Evolutionary conservation across 2,329 filamentous ascomycete genomes (phyloP), one percentile per base, ranked within the genome.

Genomic region (Erysiphe neolycopersici): DNA sequence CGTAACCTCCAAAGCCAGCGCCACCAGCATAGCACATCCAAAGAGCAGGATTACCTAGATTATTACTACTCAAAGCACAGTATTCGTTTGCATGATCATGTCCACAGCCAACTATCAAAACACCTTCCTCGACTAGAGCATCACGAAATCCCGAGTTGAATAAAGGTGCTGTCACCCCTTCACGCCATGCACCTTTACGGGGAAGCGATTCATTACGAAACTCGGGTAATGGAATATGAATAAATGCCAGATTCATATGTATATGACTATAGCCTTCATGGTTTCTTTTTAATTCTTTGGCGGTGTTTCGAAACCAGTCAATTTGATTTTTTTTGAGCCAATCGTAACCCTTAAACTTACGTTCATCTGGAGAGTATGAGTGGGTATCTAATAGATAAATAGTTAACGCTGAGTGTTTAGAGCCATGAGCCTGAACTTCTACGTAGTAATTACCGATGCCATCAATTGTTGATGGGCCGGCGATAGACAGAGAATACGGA

Each of bases 21-120:
- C 80, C 89, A 30, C 89, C 89, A 9, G 76, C 87, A 59, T 95
- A 95, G 64, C 89, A 98, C 85, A 98, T 93, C 89, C 89, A 98
- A 2, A 95, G 63, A 29, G 77, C 70, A 0, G 79, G 76, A n/a
- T 65, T 60, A 18, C 62, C 47, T 9, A 49, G 42, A 10, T 53
- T 50, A 22, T 54, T 51, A 35, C 45, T 49, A 18, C 51, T 74
- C 9, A 94, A 67, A 49, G 80, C 76, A 59, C 89, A 98, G 59
- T 94, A 95, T 56, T 98, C 89, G 57, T 98, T 98, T 50, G 79
- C 87, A 56, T 98, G 89, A 56, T 98, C 89, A 58, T 95, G 87
- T 57, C 87, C 87, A 55, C 82, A 91, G 53, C 81, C 87, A 48
- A 92, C 81, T 62, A 89, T 77, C 45, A 84, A 68, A 31, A 98